Evolutionary conservation across 2,329 filamentous ascomycete species (phyloP).

Genomic region (Aspergillus candidus): DNA sequence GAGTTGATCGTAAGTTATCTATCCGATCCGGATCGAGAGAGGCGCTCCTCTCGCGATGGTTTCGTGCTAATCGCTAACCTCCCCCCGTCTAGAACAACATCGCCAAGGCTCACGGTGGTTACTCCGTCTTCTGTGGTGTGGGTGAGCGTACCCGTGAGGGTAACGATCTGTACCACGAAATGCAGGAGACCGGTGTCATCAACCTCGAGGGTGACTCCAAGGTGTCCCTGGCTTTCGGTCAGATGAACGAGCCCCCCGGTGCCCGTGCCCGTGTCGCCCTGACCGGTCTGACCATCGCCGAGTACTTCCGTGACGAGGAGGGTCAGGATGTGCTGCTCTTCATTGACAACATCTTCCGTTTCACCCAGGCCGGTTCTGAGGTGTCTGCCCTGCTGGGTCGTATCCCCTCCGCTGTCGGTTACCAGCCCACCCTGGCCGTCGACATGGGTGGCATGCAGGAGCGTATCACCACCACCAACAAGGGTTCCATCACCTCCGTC

Average conservation of each 20-base stretch:
- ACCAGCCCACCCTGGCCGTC: constrained; percentile 96
- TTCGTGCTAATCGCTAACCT: not conserved
- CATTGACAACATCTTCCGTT: constrained; percentile 99
- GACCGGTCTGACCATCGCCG: constrained; percentile 64
- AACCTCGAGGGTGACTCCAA: constrained; percentile 99
- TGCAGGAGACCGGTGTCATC: constrained; percentile 99
- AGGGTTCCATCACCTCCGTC: constrained; percentile 99
- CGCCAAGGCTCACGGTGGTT: constrained; percentile 99
- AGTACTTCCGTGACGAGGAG: constrained; percentile 74
- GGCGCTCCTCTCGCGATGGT: not conserved
- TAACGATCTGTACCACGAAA: constrained; percentile 99
- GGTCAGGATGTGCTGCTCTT: constrained; percentile 98
- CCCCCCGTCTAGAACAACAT: constrained; percentile 76
- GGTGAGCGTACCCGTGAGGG: constrained; percentile 99
- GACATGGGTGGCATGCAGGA: constrained; percentile 99
- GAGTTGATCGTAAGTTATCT: constrained; percentile 78
- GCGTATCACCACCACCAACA: constrained; percentile 98
- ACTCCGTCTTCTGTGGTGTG: constrained; percentile 99
- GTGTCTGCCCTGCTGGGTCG: constrained; percentile 98
- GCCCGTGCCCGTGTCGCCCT: constrained; percentile 99
- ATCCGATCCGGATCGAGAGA: not conserved
- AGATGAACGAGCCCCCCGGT: constrained; percentile 99
- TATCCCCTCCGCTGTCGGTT: constrained; percentile 99
- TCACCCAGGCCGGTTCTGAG: constrained; percentile 99
- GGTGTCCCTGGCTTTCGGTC: constrained; percentile 98